Base-by-base conservation (phyloP, 106 monocot genomes). In the Agapanthus africanus region DNA sequence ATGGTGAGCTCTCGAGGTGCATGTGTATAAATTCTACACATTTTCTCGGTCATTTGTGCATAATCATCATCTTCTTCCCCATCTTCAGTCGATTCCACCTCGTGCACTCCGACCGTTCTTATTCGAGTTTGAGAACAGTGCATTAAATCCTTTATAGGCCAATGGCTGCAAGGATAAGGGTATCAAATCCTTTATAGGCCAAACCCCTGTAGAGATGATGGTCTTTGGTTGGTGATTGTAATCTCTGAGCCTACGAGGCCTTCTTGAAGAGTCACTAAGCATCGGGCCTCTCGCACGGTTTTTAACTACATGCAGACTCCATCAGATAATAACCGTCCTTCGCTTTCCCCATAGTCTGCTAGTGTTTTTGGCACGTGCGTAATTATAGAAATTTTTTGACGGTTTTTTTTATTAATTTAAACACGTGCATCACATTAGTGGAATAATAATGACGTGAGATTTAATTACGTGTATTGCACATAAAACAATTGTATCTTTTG, bases 1-100 rank as follows among this genome's bases (percentile, higher is more conserved):
- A 91, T 37, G 21, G 91, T 84, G 68, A 95, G 86, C 54, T 88
- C 47, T 22, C 82, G 74, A 4, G 95, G 91, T 7, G 91, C 56
- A 64, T 41, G 74, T n/a, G 77, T 84, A 49, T 91, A 95, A 32
- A 91, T 56, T 56, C 86, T 79, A 73, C 88, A 80, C 70, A 82
- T 75, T 37, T 74, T 65, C 40, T 84, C 80, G 2, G 76, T 84
- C 91, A 95, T 65, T 32, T 76, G 79, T 9, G 70, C 27, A 52
- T 83, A 78, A 44, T 75, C 73, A 32, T 71, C 72, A 60, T 90
- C 90, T 73, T 90, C 94, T 56, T 54, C 78, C 46, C 83, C 85
- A 42, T 19, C 63, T 2, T 13, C 33, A n/a, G n/a, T 28, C 3
- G 10, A 46, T 66, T 71, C 2, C 60, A n/a, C 64, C 28, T 30